Percentiles rank a stretch among this genome's conserved stretches.
Conservation (phyloP, 2,329 filamentous ascomycete species). For the Colletotrichum zoysiae region DNA sequence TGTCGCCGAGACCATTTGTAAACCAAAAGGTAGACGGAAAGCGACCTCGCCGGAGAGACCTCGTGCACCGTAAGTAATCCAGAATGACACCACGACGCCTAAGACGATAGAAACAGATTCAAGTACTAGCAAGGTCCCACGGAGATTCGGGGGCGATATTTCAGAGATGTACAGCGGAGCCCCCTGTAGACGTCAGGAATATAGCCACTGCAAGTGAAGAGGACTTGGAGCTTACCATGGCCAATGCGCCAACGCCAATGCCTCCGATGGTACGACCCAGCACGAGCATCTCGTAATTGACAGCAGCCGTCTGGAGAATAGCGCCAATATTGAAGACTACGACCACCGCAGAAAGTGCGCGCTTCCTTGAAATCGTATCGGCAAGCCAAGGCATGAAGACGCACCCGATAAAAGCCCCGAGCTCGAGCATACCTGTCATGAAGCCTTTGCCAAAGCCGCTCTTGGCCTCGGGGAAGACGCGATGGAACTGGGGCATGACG, state of each 20-base stretch:
- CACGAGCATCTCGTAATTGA: slow-evolving; percentile 47
- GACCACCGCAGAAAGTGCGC: slow-evolving; percentile 54
- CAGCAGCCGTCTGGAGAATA: slow-evolving; percentile 52
- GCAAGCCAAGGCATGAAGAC: slow-evolving; percentile 53
- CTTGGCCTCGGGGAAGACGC: slow-evolving; percentile 51
- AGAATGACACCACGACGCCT: slow-evolving; percentile 66
- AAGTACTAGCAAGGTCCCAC: slow-evolving; percentile 60
- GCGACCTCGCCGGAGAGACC: slow-evolving; percentile 56
- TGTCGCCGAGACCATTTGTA: slow-evolving; percentile 59
- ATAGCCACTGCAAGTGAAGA: background rate
- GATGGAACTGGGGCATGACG: slow-evolving; percentile 60
- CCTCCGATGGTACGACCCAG: slow-evolving; percentile 49
- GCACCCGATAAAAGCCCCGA: slow-evolving; percentile 55
- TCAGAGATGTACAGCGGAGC: slow-evolving; percentile 51
- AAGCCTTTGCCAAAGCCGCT: slow-evolving; percentile 44
- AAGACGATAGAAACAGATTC: slow-evolving; percentile 65
- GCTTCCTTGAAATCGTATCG: slow-evolving; percentile 58
- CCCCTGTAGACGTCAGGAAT: slow-evolving; percentile 33
- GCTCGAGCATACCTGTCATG: slow-evolving; percentile 58
- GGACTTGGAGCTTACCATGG: slow-evolving; percentile 41
- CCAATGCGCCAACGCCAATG: slow-evolving; percentile 49
- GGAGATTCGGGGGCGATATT: slow-evolving; percentile 53
- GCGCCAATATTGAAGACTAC: slow-evolving; percentile 58
- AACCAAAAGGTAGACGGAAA: slow-evolving; percentile 61
- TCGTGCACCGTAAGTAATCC: slow-evolving; percentile 66